Conservation (phyloP, 768 basidiomycete species). For the Suillus ampliporus region DNA sequence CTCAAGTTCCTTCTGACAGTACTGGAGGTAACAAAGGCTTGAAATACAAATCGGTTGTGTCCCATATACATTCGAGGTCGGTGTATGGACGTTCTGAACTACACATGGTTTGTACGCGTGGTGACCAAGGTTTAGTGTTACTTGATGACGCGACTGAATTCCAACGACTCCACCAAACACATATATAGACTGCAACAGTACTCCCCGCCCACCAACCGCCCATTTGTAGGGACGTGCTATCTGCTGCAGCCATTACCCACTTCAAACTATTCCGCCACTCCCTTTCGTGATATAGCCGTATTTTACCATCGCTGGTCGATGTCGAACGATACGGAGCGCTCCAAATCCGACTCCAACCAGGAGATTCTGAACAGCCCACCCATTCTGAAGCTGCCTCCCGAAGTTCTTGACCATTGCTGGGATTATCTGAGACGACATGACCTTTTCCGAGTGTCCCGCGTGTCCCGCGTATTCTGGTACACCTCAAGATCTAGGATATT, state of each 20-base stretch:
- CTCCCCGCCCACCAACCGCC: too few relatives aligned
- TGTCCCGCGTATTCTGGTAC: slow-evolving; percentile 1
- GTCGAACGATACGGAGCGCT: background rate
- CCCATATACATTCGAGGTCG: too few relatives aligned
- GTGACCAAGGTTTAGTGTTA: too few relatives aligned
- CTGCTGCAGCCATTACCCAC: background rate
- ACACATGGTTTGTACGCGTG: too few relatives aligned
- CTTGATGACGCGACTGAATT: too few relatives aligned
- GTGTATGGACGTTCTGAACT: too few relatives aligned
- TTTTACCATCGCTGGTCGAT: slow-evolving; percentile 7
- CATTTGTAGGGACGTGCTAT: too few relatives aligned
- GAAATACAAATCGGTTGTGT: too few relatives aligned
- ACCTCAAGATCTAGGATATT: slow-evolving; percentile 7
- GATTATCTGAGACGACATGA: background rate
- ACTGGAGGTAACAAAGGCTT: too few relatives aligned
- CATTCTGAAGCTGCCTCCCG: background rate
- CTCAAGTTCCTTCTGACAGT: too few relatives aligned
- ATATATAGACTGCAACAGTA: too few relatives aligned
- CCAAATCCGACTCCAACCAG: background rate
- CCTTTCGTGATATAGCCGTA: background rate
- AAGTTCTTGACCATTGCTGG: slow-evolving; percentile 3
- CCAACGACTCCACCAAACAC: too few relatives aligned
- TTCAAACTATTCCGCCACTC: slow-evolving; percentile 3
- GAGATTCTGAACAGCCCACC: slow-evolving; percentile 3
- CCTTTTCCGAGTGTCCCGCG: background rate